Base-by-base conservation (phyloP, 495 filamentous ascomycete species). In the Pseudevernia furfuracea region DNA sequence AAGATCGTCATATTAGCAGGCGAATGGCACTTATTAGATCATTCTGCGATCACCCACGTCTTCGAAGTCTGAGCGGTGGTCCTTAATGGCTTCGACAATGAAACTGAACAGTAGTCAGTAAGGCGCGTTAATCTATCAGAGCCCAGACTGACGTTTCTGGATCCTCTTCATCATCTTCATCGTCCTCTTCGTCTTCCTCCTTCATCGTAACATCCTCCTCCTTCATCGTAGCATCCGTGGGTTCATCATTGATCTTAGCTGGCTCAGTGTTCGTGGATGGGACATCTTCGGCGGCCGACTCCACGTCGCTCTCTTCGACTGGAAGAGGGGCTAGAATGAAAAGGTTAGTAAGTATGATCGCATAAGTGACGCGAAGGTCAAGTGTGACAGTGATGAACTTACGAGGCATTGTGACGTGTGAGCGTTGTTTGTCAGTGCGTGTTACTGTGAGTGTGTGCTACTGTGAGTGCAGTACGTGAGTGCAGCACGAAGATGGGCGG, bases 61-160 rank as follows among this genome's bases (percentile, higher is more conserved):
- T 59, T 68, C 66, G 37, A 71, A 71, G 46, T 69, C 63, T 23
- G 68, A 63, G 41, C 60, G 62, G 43, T 88, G 85, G 0, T 70
- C 71, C 8, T 79, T 32, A 37, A 89, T 87, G 21, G 75, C 76
- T 64, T 89, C 85, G 2, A 88, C 86, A 15, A 82, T 70, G 67
- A 81, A 89, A n/a, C 84, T 87, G 58, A 21, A 7, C 23, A 36
- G 59, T 23, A 38, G 38, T 44, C 25, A 60, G 36, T 30, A 32
- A 46, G 30, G 14, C 21, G 12, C 38, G 14, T 9, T 11, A 2
- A 32, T 44, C 10, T 8, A 30, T 38, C 0, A 46, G 10, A 55
- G 39, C 32, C 39, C 39, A 32, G 39, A 46, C 30, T 34, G 8
- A 81, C 77, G 76, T 70, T 9, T 76, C 75, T 28, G 61, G 28